Conservation (phyloP, 805 yeast genomes). For the Yarrowia sp. region DNA sequence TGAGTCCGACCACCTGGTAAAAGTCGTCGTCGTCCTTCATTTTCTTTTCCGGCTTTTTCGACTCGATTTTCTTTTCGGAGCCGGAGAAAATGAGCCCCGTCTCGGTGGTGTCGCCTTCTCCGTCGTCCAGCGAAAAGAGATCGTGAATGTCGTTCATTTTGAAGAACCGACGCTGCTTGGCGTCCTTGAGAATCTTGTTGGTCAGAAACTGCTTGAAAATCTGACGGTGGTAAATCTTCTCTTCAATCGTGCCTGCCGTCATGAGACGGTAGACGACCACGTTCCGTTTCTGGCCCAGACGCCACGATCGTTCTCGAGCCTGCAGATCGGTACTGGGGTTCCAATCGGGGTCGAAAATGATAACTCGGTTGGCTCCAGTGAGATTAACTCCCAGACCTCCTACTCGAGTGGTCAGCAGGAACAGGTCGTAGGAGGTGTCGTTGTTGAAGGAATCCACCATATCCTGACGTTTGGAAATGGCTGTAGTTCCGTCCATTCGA, state of each 20-base stretch:
- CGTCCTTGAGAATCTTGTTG: constrained; percentile 90
- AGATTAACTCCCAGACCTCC: constrained; percentile 94
- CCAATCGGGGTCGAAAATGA: constrained; percentile 97
- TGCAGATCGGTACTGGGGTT: constrained; percentile 96
- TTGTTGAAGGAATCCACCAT: constrained; percentile 79
- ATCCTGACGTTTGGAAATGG: constrained; percentile 68
- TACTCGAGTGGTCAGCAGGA: constrained; percentile 86
- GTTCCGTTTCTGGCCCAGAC: constrained; percentile 90
- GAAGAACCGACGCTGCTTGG: constrained; percentile 89
- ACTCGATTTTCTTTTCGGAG: constrained; percentile 38
- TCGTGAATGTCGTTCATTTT: constrained; percentile 90
- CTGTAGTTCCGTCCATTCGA: constrained; percentile 94
- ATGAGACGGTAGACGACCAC: constrained; percentile 86
- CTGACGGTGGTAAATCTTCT: constrained; percentile 93
- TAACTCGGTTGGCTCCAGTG: constrained; percentile 93
- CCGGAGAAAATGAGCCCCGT: constrained; percentile 3
- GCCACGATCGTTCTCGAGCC: constrained; percentile 96
- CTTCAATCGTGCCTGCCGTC: constrained; percentile 95
- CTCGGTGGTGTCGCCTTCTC: constrained; percentile 39
- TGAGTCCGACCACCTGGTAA: constrained; percentile 55
- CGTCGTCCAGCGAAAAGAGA: constrained; percentile 68
- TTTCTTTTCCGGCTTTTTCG: constrained; percentile 27
- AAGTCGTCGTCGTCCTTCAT: constrained; percentile 58
- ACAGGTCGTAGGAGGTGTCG: constrained; percentile 55
- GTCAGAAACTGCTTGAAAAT: constrained; percentile 92